Conservation (phyloP, 2,329 filamentous ascomycete genomes). For the Ceratocystiopsis minuta region DNA sequence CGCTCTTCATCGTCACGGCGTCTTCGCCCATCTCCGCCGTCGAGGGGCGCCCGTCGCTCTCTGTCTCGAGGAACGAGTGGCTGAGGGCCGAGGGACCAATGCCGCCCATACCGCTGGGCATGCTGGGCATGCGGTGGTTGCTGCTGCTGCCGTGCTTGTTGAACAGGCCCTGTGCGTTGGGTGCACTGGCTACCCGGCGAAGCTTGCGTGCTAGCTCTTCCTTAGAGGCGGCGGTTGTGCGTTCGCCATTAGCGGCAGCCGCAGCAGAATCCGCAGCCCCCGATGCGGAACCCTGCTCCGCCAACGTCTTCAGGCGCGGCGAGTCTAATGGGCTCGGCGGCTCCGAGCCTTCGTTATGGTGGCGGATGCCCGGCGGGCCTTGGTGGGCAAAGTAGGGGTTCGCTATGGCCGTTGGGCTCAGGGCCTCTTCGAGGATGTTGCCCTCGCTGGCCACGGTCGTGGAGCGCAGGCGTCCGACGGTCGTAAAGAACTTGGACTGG, state of each 20-base stretch:
- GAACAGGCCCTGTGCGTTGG: constrained; percentile 91
- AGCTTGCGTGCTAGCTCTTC: constrained; percentile 88
- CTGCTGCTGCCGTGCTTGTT: constrained; percentile 29
- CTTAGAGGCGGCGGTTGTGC: constrained; percentile 63
- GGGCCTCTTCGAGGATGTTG: constrained; percentile 68
- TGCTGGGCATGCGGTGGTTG: neutral
- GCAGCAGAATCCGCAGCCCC: constrained; percentile 2
- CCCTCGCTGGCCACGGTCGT: constrained; percentile 86
- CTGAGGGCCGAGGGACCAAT: neutral
- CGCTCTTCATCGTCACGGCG: constrained; percentile 40
- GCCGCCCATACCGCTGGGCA: neutral
- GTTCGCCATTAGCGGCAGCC: constrained; percentile 40
- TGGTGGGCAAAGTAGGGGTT: constrained; percentile 98
- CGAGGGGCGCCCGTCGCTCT: constrained; percentile 48
- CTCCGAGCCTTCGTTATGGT: constrained; percentile 87
- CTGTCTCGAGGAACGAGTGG: neutral
- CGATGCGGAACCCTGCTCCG: constrained; percentile 20
- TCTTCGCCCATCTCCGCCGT: constrained; percentile 81
- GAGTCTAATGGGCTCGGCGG: constrained; percentile 87
- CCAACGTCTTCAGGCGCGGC: constrained; percentile 57
- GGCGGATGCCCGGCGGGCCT: constrained; percentile 77
- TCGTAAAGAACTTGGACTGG: constrained; percentile 76
- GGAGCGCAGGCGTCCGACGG: constrained; percentile 73
- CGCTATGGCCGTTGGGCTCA: constrained; percentile 83
- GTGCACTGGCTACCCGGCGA: constrained; percentile 84